Evolutionary conservation across 2,329 filamentous ascomycete species (phyloP).

Genomic region (Aspergillus sp.): DNA sequence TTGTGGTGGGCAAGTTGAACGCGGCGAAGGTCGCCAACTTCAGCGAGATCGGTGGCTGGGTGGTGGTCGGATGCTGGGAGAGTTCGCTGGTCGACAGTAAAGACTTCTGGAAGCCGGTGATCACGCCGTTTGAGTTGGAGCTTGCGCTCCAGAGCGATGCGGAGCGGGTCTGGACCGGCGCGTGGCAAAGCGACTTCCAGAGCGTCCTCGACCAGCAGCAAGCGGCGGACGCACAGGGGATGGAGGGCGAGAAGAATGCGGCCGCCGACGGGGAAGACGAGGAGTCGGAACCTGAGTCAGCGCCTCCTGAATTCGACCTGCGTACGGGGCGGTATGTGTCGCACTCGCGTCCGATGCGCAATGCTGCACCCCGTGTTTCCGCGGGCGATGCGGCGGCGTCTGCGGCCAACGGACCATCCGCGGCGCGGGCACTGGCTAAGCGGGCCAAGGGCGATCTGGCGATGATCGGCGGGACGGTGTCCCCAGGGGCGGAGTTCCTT

Average conservation of each 20-base stretch:
- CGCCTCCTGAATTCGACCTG: slow-evolving; percentile 85
- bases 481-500: slow-evolving; percentile 85
- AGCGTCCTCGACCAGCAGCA: slow-evolving; percentile 52
- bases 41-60: slow-evolving; percentile 91
- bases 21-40: slow-evolving; percentile 96
- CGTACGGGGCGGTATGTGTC: slow-evolving; percentile 81
- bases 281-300: slow-evolving; percentile 66
- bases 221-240: slow-evolving; percentile 20
- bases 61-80: slow-evolving; percentile 97
- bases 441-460: slow-evolving; percentile 69
- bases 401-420: slow-evolving; percentile 24
- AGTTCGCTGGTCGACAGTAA: slow-evolving; percentile 86
- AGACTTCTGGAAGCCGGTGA: slow-evolving; percentile 81
- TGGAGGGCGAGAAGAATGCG: slow-evolving; percentile 19
- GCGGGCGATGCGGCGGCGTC: slow-evolving; percentile 20
- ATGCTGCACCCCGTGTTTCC: slow-evolving; percentile 30
- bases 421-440: slow-evolving; percentile 57
- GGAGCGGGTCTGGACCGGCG: slow-evolving; percentile 77
- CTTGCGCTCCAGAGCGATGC: slow-evolving; percentile 73
- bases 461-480: slow-evolving; percentile 79
- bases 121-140: slow-evolving; percentile 92
- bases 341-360: slow-evolving; percentile 57
- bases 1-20: slow-evolving; percentile 95
- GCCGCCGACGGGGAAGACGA: slow-evolving; percentile 29
- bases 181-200: slow-evolving; percentile 87